These are phyloP conservation scores for Spergularia bocconei DNA, from an alignment of 148 eudicot genomes.

Conservation along the genomic window DNA sequence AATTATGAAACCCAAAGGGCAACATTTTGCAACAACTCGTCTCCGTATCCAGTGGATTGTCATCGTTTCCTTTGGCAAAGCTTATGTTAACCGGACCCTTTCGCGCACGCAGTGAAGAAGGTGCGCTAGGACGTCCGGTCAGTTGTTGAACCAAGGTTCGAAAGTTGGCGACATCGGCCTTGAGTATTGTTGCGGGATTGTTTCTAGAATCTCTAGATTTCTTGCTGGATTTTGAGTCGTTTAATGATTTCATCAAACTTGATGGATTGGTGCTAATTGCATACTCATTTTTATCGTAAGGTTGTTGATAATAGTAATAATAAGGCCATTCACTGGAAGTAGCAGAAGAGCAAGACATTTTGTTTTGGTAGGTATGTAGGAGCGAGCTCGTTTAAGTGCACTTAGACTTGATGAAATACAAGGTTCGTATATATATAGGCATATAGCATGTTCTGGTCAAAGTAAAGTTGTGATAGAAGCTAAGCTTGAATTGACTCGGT, in stretches of 20 bases:
- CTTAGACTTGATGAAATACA: neutral
- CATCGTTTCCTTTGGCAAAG: slow-evolving; percentile 23
- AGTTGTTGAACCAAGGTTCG: slow-evolving; percentile 54
- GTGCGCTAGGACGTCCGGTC: slow-evolving; percentile 37
- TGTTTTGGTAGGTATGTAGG: neutral
- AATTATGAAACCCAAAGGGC: neutral
- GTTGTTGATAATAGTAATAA: neutral
- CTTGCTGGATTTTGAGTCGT: slow-evolving; percentile 24
- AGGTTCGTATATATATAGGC: neutral
- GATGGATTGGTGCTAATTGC: neutral
- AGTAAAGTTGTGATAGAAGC: neutral
- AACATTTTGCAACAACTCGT: slow-evolving; percentile 1
- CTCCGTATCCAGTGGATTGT: slow-evolving; percentile 2
- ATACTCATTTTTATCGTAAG: neutral
- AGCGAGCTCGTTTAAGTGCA: neutral
- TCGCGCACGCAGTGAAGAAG: slow-evolving; percentile 4
- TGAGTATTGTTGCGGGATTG: slow-evolving; percentile 41
- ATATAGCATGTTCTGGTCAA: neutral
- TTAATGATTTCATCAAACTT: neutral
- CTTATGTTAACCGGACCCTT: slow-evolving; percentile 41
- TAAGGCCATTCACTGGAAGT: slow-evolving; percentile 27
- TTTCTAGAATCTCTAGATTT: slow-evolving; percentile 42
- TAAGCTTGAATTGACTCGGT: too few species aligned
- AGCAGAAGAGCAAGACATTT: slow-evolving; percentile 9
- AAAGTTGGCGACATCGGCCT: slow-evolving; percentile 42